A percentile compares a stretch with the other conserved stretches of the same genome.
phyloP scores from a whole-genome alignment of 2,329 filamentous ascomycete genomes.

The Claviceps maximensis region DNA sequence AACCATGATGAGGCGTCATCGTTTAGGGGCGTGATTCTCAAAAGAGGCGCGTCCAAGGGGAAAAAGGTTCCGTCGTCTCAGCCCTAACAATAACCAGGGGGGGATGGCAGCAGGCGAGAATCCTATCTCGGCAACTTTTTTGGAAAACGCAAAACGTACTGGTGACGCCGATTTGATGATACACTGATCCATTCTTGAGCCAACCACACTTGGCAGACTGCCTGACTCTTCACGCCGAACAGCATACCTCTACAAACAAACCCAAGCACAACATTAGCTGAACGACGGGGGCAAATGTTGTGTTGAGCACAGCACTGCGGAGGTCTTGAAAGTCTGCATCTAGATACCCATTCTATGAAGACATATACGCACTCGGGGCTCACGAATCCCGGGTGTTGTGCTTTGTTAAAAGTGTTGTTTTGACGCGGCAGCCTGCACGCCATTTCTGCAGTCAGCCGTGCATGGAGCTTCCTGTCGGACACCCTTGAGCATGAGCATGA shows the following conservation, averaged over 20 bases:
- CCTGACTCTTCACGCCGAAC: background rate
- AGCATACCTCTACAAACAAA: background rate
- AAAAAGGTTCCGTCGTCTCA: background rate
- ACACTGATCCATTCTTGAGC: background rate
- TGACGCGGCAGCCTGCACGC: background rate
- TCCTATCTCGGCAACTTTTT: background rate
- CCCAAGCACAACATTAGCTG: background rate
- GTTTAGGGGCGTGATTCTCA: too few species aligned
- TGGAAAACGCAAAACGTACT: background rate
- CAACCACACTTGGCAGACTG: background rate
- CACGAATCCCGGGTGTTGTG: background rate
- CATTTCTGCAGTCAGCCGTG: slow-evolving; percentile 2
- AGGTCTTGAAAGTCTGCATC: background rate
- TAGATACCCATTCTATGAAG: background rate
- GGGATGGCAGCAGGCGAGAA: background rate
- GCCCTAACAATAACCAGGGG: background rate
- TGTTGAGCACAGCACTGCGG: background rate
- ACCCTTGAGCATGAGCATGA: background rate
- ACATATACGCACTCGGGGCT: background rate
- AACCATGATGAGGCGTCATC: too few species aligned
- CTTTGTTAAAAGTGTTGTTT: background rate
- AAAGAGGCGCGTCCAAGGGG: background rate
- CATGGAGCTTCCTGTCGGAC: background rate
- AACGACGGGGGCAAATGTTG: background rate
- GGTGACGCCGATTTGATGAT: slow-evolving; percentile 2